Base-by-base conservation (phyloP, 352 stramenopile genomes). In the Phytophthora cactorum region DNA sequence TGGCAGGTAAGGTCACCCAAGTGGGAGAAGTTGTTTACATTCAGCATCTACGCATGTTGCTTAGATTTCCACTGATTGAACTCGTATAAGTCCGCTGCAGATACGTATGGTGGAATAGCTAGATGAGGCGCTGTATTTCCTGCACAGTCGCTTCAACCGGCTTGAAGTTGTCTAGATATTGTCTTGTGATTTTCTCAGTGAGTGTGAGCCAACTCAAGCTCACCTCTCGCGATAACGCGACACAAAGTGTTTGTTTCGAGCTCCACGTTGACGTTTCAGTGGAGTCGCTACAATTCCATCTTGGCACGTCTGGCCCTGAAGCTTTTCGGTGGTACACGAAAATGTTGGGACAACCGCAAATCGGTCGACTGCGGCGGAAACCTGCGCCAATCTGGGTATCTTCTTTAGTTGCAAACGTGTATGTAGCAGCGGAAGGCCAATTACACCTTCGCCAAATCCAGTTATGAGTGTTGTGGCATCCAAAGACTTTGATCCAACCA, bases 311-410 rank as follows among this genome's bases (percentile, higher is more conserved):
- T 78, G 60, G 0, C 70, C 66, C 46, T 72, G 70, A 0, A 78
- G 39, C 17, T 78, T 78, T 52, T 75, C 70, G 0, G 70, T 75
- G 1, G 66, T 75, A 22, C 61, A 72, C 2, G 70, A 8, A 41
- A 72, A 78, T 4, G 59, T 61, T 1, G 66, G 53, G 0, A 72
- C 70, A 6, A 67, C 43, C 0, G 58, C 52, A 22, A 22, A 22
- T 22, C 0, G 32, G 75, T 44, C 72, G 58, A 25, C 64, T 14
- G 70, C 72, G 5, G 72, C 15, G 0, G 28, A 50, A 22, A 51
- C 45, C 58, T 71, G 62, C 0, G 52, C 6, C 5, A 75, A 29
- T 10, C 64, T 64, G 0, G 50, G 25, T 1, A 68, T 52, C 0
- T 39, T 6, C 5, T 17, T 53, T 4, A 70, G 51, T 8, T 27